These are phyloP conservation scores for Curvularia eragrostidis DNA, from an alignment of 2,329 filamentous ascomycete species.

Conservation along the genomic window DNA sequence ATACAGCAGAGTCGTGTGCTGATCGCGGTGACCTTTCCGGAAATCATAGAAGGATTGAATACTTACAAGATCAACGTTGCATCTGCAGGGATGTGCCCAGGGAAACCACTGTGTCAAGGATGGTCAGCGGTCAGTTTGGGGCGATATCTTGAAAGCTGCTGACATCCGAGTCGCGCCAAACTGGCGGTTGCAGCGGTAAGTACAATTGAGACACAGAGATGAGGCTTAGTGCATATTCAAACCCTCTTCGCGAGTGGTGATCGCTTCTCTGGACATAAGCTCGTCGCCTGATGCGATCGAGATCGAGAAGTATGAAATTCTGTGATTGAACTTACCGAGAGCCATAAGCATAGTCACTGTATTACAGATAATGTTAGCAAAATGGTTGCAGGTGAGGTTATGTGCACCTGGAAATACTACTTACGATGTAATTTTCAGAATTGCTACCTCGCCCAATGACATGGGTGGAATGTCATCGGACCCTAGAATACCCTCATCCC, in stretches of 20 bases:
- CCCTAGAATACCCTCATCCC: slow-evolving; percentile 71
- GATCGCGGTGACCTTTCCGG: slow-evolving; percentile 4
- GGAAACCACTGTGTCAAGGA: slow-evolving; percentile 69
- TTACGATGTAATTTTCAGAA: slow-evolving; percentile 80
- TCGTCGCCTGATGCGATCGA: neutral
- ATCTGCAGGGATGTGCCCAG: slow-evolving; percentile 75
- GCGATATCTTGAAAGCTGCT: slow-evolving; percentile 1
- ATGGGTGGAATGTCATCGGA: slow-evolving; percentile 62
- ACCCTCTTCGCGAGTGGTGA: neutral
- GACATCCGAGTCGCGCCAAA: slow-evolving; percentile 5
- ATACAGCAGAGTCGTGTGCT: slow-evolving; percentile 1
- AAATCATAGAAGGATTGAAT: slow-evolving; percentile 11
- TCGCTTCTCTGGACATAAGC: neutral
- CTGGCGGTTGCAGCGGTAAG: slow-evolving; percentile 10
- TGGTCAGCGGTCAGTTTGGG: slow-evolving; percentile 28
- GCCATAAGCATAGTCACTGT: slow-evolving; percentile 50
- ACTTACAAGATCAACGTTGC: slow-evolving; percentile 85
- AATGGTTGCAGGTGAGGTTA: neutral
- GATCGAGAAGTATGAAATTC: slow-evolving; percentile 3
- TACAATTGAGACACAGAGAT: neutral
- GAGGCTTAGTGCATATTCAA: neutral
- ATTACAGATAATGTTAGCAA: slow-evolving; percentile 25
- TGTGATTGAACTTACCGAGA: slow-evolving; percentile 38
- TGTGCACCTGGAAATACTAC: slow-evolving; percentile 33
- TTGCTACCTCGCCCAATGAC: slow-evolving; percentile 89